A percentile compares a stretch with the other conserved stretches of the same genome.
Conservation (phyloP, 306 rosid genomes). For the Leucaena leucocephala region DNA sequence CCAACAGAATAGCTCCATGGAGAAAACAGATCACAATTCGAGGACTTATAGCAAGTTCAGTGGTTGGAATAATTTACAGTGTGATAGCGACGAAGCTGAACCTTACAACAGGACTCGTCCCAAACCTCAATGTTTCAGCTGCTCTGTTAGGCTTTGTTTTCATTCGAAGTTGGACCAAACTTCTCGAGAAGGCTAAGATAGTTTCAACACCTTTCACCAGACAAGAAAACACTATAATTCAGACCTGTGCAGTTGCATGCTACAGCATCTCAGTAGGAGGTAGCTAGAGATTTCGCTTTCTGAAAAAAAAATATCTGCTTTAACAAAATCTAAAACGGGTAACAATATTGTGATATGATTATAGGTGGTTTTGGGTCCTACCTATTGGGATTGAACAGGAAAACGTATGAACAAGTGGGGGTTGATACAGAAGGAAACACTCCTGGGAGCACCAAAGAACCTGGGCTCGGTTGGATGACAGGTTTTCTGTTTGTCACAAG, state of each 20-base stretch:
- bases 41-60: slow-evolving; percentile 70
- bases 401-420: slow-evolving; percentile 86
- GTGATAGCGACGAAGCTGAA: slow-evolving; percentile 87
- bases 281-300: not conserved
- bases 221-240: slow-evolving; percentile 94
- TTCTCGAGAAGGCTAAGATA: slow-evolving; percentile 78
- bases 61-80: slow-evolving; percentile 80
- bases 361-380: slow-evolving; percentile 97
- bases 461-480: slow-evolving; percentile 88
- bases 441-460: slow-evolving; percentile 83
- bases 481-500: slow-evolving; percentile 85
- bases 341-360: slow-evolving; percentile 23
- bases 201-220: slow-evolving; percentile 79
- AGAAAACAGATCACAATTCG: slow-evolving; percentile 72
- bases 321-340: not conserved
- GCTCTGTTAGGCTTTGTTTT: slow-evolving; percentile 96
- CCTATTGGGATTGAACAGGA: slow-evolving; percentile 74
- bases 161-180: slow-evolving; percentile 68
- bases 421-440: slow-evolving; percentile 73
- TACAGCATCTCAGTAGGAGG: slow-evolving; percentile 94
- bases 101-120: slow-evolving; percentile 96
- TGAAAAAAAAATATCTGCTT: not conserved
- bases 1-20: slow-evolving; percentile 69
- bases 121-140: slow-evolving; percentile 95
- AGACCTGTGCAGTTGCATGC: slow-evolving; percentile 98